Percentiles rank a stretch among this genome's conserved stretches.
Evolutionary conservation across 805 yeast species (phyloP).

Genomic region (Yueomyces sinensis): DNA sequence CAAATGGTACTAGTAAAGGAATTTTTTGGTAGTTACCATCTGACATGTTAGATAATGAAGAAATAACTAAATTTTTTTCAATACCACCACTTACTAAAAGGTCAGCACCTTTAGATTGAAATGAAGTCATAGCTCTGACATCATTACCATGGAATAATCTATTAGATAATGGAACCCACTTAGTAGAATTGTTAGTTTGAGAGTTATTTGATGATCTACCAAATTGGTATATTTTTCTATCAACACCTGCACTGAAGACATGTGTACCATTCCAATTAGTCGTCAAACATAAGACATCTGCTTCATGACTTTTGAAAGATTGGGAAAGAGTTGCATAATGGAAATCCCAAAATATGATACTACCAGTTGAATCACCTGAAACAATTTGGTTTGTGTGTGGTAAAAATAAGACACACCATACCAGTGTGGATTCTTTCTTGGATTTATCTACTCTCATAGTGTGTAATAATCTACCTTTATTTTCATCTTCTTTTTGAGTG

Average conservation of each 20-base stretch:
- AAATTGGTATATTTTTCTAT: constrained; percentile 75
- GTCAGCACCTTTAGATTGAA: constrained; percentile 54
- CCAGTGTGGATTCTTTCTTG: constrained; percentile 67
- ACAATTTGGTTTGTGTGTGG: constrained; percentile 60
- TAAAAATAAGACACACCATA: constrained; percentile 71
- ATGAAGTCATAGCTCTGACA: constrained; percentile 61
- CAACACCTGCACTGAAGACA: constrained; percentile 85
- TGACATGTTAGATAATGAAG: constrained; percentile 50
- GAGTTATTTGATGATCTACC: constrained; percentile 20
- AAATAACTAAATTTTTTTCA: constrained; percentile 52
- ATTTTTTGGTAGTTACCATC: constrained; percentile 63
- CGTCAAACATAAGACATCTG: constrained; percentile 72
- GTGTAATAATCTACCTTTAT: constrained; percentile 56
- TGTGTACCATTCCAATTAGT: constrained; percentile 46
- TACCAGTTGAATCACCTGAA: constrained; percentile 95
- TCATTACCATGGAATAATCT: constrained; percentile 79
- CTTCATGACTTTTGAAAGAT: constrained; percentile 74
- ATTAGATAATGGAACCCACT: constrained; percentile 69
- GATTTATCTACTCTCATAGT: constrained; percentile 90
- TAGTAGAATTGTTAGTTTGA: constrained; percentile 14
- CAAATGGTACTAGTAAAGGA: constrained; percentile 43
- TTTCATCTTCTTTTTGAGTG: constrained; percentile 22
- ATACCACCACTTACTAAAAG: constrained; percentile 75
- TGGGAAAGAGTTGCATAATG: constrained; percentile 65
- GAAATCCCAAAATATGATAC: constrained; percentile 86